These are phyloP conservation scores for Botrytis paeoniae DNA, from an alignment of 2,329 filamentous ascomycete genomes.

Conservation along the genomic window DNA sequence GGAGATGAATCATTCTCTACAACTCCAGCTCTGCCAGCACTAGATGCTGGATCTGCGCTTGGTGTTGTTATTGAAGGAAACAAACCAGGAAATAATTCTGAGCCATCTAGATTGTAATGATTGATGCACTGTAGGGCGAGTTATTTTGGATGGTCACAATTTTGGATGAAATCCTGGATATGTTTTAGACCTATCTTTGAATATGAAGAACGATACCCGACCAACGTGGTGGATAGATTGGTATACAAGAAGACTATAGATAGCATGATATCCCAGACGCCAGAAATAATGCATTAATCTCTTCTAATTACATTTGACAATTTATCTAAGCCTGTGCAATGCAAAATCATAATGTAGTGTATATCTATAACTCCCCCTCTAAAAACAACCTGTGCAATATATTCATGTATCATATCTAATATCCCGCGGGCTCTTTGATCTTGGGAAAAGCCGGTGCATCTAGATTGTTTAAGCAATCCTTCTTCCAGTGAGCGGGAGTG, in stretches of 20 bases:
- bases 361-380: not conserved
- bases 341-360: not conserved
- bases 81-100: slow-evolving; percentile 20
- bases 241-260: slow-evolving; percentile 3
- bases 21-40: slow-evolving; percentile 26
- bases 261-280: not conserved
- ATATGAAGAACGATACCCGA: slow-evolving; percentile 6
- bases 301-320: not conserved
- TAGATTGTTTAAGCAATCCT: slow-evolving; percentile 57
- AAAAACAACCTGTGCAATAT: not conserved
- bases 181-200: not conserved
- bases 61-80: slow-evolving; percentile 39
- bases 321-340: not conserved
- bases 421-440: slow-evolving; percentile 36
- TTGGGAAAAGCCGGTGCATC: slow-evolving; percentile 41
- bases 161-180: not conserved
- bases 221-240: not conserved
- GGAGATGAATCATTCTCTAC: slow-evolving; percentile 56
- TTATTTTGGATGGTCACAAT: not conserved
- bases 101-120: slow-evolving; percentile 22
- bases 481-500: slow-evolving; percentile 76
- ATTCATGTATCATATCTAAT: slow-evolving; percentile 24
- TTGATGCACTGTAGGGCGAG: not conserved
- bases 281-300: not conserved
- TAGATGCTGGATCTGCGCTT: slow-evolving; percentile 38